Conservation (phyloP, 495 filamentous ascomycete species). For the Hypoxylon lienhwacheense region DNA sequence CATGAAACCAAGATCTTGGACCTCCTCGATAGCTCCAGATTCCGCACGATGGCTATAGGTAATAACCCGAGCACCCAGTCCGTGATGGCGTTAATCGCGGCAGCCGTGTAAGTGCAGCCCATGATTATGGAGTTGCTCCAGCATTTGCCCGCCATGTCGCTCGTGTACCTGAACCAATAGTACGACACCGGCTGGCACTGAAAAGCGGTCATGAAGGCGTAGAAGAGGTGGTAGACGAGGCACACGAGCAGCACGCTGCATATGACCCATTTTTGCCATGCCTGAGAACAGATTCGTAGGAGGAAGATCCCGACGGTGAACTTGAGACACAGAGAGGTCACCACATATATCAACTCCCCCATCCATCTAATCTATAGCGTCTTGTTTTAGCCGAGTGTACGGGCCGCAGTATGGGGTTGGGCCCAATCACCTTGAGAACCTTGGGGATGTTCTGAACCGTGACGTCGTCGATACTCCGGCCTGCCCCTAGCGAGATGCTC, state of each 20-base stretch:
- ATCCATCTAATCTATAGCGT: slow-evolving; percentile 24
- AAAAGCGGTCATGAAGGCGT: slow-evolving; percentile 42
- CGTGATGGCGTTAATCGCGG: slow-evolving; percentile 30
- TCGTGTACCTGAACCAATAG: slow-evolving; percentile 35
- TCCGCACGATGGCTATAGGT: slow-evolving; percentile 40
- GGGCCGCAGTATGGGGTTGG: neutral
- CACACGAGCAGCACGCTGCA: slow-evolving; percentile 39
- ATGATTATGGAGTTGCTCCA: slow-evolving; percentile 24
- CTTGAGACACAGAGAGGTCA: slow-evolving; percentile 42
- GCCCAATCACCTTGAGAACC: slow-evolving; percentile 28
- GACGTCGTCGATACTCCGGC: slow-evolving; percentile 18
- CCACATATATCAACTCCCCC: slow-evolving; percentile 40
- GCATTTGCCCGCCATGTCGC: slow-evolving; percentile 13
- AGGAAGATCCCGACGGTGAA: slow-evolving; percentile 46
- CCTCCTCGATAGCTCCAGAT: slow-evolving; percentile 36
- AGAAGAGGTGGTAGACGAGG: slow-evolving; percentile 40
- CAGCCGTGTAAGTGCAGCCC: slow-evolving; percentile 36
- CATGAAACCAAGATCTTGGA: slow-evolving; percentile 40
- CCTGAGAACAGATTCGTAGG: slow-evolving; percentile 41
- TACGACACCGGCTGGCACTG: slow-evolving; percentile 41
- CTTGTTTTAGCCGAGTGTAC: neutral
- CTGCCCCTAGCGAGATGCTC: slow-evolving; percentile 24
- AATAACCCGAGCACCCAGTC: slow-evolving; percentile 42
- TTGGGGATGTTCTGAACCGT: slow-evolving; percentile 20
- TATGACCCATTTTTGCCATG: slow-evolving; percentile 36